Percentiles rank a stretch among this genome's conserved stretches.
phyloP scores from a whole-genome alignment of 306 rosid genomes.

The Gillenia trifoliata region DNA sequence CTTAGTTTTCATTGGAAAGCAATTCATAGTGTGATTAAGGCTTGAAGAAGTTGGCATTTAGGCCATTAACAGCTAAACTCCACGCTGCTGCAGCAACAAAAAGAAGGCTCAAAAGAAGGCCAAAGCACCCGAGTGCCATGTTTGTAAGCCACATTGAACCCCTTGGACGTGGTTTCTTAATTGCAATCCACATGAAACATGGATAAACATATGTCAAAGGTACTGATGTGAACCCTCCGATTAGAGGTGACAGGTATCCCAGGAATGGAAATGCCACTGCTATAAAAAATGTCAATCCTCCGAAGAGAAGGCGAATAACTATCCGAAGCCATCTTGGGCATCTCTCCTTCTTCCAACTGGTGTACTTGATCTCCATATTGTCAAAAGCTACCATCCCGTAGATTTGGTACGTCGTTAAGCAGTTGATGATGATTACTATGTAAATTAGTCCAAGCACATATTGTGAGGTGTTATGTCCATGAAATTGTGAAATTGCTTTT shows the following conservation, averaged over 20 bases:
- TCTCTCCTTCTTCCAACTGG: conserved; percentile 27
- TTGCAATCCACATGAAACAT: conserved; percentile 66
- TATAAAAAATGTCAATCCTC: conserved; percentile 42
- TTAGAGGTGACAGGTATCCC: conserved; percentile 30
- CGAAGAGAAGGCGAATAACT: conserved; percentile 38
- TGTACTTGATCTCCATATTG: conserved; percentile 49
- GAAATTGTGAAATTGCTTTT: conserved; percentile 29
- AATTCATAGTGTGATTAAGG: conserved; percentile 25
- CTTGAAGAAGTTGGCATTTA: conserved; percentile 53
- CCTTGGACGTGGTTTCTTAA: conserved; percentile 43
- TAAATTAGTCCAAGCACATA: conserved; percentile 37
- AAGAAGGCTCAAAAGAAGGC: conserved; percentile 35
- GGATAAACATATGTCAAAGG: conserved; percentile 70
- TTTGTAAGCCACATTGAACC: conserved; percentile 34
- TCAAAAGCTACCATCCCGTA: conserved; percentile 63
- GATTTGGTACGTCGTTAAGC: conserved; percentile 48
- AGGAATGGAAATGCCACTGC: conserved; percentile 62
- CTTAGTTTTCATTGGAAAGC: not conserved
- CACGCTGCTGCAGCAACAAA: conserved; percentile 37
- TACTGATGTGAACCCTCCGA: conserved; percentile 50
- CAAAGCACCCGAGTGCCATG: conserved; percentile 42
- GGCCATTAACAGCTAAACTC: conserved; percentile 33
- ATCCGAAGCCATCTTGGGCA: conserved; percentile 37
- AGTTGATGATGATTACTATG: conserved; percentile 26
- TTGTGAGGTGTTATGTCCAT: conserved; percentile 34